These are phyloP conservation scores for Metschnikowia kunwiensis DNA, from an alignment of 805 yeast species.

Conservation along the genomic window DNA sequence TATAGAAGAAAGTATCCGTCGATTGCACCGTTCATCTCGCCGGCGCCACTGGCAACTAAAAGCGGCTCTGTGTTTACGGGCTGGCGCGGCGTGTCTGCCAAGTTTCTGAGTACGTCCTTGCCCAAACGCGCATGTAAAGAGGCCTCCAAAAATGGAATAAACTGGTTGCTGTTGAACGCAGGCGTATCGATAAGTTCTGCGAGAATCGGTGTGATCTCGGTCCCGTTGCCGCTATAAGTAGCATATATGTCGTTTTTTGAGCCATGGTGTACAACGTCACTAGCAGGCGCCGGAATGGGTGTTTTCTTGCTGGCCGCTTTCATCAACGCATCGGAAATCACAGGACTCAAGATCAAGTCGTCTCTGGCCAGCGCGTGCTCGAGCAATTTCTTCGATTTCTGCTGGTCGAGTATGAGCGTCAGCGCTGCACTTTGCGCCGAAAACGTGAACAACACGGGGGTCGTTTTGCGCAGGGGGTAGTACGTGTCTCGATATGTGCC, in stretches of 20 bases:
- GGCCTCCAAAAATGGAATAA: conserved; percentile 74
- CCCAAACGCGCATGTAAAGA: conserved; percentile 63
- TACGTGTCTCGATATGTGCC: conserved; percentile 61
- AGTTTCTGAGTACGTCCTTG: conserved; percentile 53
- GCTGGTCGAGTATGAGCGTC: conserved; percentile 25
- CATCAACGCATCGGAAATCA: conserved; percentile 23
- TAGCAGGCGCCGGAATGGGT: neutral
- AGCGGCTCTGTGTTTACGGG: conserved; percentile 66
- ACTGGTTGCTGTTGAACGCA: conserved; percentile 59
- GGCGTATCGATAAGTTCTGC: conserved; percentile 76
- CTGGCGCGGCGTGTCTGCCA: conserved; percentile 60
- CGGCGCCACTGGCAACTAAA: conserved; percentile 74
- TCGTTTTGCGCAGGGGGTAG: conserved; percentile 67
- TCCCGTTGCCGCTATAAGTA: conserved; percentile 12
- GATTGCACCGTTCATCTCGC: conserved; percentile 71
- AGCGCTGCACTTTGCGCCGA: conserved; percentile 31
- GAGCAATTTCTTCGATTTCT: conserved; percentile 15
- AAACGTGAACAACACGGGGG: conserved; percentile 56
- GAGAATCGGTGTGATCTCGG: conserved; percentile 44
- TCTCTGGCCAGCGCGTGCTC: conserved; percentile 12
- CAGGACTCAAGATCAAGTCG: conserved; percentile 28
- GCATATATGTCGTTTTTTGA: conserved; percentile 24
- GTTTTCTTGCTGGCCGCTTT: conserved; percentile 2
- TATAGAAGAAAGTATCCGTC: conserved; percentile 72
- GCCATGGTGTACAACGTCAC: neutral